Evolutionary conservation across 2,329 filamentous ascomycete genomes (phyloP).

Genomic region (Trichoderma sp.): DNA sequence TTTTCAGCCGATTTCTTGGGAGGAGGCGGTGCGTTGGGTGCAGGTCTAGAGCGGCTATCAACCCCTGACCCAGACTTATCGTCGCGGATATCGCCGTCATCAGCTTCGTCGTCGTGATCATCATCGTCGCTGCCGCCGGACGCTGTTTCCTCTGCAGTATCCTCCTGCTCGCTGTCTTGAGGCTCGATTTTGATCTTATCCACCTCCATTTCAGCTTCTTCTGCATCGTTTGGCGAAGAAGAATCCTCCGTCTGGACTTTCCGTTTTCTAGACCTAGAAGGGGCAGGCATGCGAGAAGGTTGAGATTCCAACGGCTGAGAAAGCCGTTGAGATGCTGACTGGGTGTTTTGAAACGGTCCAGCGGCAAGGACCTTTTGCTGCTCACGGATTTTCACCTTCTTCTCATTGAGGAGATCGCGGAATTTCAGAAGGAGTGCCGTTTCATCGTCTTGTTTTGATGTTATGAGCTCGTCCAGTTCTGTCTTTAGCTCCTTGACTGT

Average conservation of each 20-base stretch:
- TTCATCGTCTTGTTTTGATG: slow-evolving; percentile 65
- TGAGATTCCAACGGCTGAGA: slow-evolving; percentile 28
- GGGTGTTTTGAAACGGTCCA: slow-evolving; percentile 29
- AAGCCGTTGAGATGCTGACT: slow-evolving; percentile 27
- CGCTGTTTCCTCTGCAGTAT: slow-evolving; percentile 34
- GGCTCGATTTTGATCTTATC: slow-evolving; percentile 37
- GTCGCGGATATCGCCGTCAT: slow-evolving; percentile 18
- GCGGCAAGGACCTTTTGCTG: slow-evolving; percentile 60
- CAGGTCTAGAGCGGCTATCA: background rate
- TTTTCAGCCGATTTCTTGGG: slow-evolving; percentile 25
- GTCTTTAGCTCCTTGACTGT: slow-evolving; percentile 56
- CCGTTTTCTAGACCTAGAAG: slow-evolving; percentile 48
- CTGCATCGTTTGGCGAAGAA: slow-evolving; percentile 37
- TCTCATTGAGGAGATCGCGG: slow-evolving; percentile 67
- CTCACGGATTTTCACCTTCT: slow-evolving; percentile 75
- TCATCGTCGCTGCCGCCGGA: slow-evolving; percentile 41
- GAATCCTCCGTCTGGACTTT: slow-evolving; percentile 43
- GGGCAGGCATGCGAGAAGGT: slow-evolving; percentile 28
- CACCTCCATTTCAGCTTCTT: slow-evolving; percentile 50
- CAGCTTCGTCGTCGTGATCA: slow-evolving; percentile 33
- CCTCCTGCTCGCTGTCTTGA: slow-evolving; percentile 42
- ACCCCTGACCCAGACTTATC: background rate
- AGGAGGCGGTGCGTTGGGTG: slow-evolving; percentile 19
- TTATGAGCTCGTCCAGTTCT: slow-evolving; percentile 64
- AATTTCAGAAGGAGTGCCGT: slow-evolving; percentile 66